A percentile compares a stretch with the other conserved stretches of the same genome.
Evolutionary conservation across 331 rosid genomes (phyloP).

Genomic region (Telfairia occidentalis): DNA sequence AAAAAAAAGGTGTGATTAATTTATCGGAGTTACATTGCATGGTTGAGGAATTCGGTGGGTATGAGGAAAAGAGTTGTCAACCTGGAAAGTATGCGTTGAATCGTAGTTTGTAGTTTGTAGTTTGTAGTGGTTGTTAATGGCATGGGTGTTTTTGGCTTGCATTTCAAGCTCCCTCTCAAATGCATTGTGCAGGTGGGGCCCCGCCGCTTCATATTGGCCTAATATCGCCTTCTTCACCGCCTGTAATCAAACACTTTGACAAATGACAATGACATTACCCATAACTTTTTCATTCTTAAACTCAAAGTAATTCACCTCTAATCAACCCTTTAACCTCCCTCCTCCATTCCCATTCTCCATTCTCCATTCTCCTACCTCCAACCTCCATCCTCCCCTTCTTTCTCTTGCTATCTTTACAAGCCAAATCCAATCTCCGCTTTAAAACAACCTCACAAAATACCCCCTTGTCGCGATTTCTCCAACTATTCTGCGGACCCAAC

Average conservation of each 20-base stretch:
- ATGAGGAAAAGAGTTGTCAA: too few relatives aligned
- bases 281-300: conserved; percentile 3
- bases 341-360: not conserved
- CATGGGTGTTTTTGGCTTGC: too few relatives aligned
- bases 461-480: not conserved
- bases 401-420: conserved; percentile 4
- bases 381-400: not conserved
- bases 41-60: too few relatives aligned
- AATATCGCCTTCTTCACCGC: conserved; percentile 4
- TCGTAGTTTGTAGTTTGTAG: too few relatives aligned
- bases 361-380: too few relatives aligned
- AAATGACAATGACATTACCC: not conserved
- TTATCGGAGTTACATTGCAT: too few relatives aligned
- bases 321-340: not conserved
- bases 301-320: conserved; percentile 8
- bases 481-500: conserved; percentile 7
- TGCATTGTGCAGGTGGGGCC: too few relatives aligned
- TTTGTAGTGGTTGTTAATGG: too few relatives aligned
- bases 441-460: conserved; percentile 19
- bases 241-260: not conserved
- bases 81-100: too few relatives aligned
- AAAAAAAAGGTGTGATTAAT: too few relatives aligned
- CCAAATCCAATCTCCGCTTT: conserved; percentile 4
- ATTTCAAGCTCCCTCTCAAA: too few relatives aligned
- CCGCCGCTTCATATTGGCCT: not conserved